Percentiles rank a stretch among this genome's conserved stretches.
phyloP scores from a whole-genome alignment of 2,329 filamentous ascomycete species.

The Aspergillus floridensis region DNA sequence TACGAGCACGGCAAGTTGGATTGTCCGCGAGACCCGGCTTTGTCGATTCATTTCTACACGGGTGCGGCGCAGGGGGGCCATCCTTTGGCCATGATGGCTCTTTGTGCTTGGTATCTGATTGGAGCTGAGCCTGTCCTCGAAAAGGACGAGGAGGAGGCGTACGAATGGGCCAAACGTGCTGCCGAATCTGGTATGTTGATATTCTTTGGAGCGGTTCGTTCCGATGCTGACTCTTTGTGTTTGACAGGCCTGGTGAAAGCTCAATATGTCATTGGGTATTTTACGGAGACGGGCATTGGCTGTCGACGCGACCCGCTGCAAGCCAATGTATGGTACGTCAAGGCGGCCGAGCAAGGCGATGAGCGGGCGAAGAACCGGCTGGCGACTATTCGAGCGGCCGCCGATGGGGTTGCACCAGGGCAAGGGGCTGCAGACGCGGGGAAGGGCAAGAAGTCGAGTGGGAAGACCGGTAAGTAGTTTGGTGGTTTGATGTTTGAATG shows the following conservation, averaged over 20 bases:
- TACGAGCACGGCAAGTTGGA: conserved; percentile 89
- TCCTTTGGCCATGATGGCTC: conserved; percentile 89
- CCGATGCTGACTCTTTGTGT: neutral
- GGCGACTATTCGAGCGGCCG: conserved; percentile 80
- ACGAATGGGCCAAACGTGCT: conserved; percentile 88
- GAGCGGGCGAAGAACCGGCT: conserved; percentile 84
- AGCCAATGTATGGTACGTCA: conserved; percentile 98
- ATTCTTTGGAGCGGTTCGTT: neutral
- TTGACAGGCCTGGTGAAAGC: conserved; percentile 58
- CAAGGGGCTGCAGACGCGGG: conserved; percentile 21
- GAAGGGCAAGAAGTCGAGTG: conserved; percentile 8
- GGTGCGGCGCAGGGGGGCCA: conserved; percentile 82
- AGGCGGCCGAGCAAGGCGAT: conserved; percentile 87
- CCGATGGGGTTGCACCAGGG: conserved; percentile 52
- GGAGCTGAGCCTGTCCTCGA: conserved; percentile 88
- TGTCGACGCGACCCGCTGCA: conserved; percentile 92
- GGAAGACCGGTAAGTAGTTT: conserved; percentile 8
- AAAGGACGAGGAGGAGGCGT: conserved; percentile 93
- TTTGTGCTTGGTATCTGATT: conserved; percentile 98
- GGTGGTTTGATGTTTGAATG: neutral
- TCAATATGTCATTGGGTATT: conserved; percentile 94
- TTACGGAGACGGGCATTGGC: conserved; percentile 97
- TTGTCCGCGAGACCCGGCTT: conserved; percentile 84
- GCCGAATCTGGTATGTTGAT: conserved; percentile 72
- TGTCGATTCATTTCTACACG: conserved; percentile 98